phyloP scores from a whole-genome alignment of 139 green algal genomes.

The Gonium pectorale region DNA sequence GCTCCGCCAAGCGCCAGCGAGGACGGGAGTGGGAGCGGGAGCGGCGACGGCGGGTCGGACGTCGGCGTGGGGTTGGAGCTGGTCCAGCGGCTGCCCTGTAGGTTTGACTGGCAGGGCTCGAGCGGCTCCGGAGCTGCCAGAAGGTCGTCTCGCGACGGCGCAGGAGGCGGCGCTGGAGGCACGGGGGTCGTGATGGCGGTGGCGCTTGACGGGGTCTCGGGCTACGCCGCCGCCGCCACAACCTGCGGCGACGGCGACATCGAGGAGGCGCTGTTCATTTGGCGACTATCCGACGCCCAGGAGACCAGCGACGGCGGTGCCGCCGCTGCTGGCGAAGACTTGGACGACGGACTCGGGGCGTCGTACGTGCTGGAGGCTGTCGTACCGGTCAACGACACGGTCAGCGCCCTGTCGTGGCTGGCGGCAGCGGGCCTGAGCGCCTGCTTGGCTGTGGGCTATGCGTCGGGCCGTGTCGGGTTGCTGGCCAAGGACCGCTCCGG shows the following conservation, averaged over 20 bases:
- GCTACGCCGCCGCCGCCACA: conserved; percentile 55
- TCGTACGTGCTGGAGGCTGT: conserved; percentile 51
- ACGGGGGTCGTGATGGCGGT: conserved; percentile 42
- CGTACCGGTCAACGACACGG: conserved; percentile 52
- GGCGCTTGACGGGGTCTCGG: conserved; percentile 32
- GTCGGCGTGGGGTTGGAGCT: conserved; percentile 19
- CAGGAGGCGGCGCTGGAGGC: background rate
- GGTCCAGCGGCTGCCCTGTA: conserved; percentile 4
- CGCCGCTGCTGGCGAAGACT: background rate
- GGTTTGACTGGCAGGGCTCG: background rate
- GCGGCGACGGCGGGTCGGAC: background rate
- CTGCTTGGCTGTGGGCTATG: conserved; percentile 28
- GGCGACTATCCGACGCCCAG: conserved; percentile 12
- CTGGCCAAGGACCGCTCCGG: conserved; percentile 36
- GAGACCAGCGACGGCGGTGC: background rate
- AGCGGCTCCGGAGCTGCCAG: background rate
- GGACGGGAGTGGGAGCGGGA: too few relatives aligned
- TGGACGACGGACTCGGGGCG: background rate
- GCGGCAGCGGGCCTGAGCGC: conserved; percentile 28
- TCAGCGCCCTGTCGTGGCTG: conserved; percentile 58
- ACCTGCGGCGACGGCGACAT: conserved; percentile 55
- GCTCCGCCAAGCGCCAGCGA: background rate
- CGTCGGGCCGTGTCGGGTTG: conserved; percentile 25
- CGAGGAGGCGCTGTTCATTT: conserved; percentile 60
- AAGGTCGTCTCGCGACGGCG: too few relatives aligned